Base-by-base conservation (phyloP, 768 basidiomycete species). In the Lactifluus pinguis region DNA sequence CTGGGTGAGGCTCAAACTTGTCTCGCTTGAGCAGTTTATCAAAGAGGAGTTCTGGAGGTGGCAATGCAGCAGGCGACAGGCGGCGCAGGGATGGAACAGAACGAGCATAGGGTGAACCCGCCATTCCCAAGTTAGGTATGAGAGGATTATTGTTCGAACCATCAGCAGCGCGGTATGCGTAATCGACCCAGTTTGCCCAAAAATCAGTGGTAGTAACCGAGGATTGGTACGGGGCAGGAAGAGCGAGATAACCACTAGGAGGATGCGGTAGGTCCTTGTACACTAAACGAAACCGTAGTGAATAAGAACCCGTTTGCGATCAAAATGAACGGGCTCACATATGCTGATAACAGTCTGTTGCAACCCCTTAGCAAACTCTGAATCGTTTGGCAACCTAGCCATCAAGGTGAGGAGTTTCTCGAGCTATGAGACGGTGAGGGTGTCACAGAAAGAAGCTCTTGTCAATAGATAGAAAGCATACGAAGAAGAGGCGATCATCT, bases 41-140 rank as follows among this genome's bases (percentile, higher is more conserved):
- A 62, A 90, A 92, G 5, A 92, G 77, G 7, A 86, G 70, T 4
- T 77, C 80, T 17, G 89, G 72, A 63, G 87, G 84, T 1, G 88
- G 88, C 49, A 89, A 78, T 10, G 76, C 72, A 17, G 76, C 68
- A 21, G 69, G 70, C 0, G 82, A 77, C 4, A 73, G 66, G 53
- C 74, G 62, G 57, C 73, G 79, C 29, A 71, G 72, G 4, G 81
- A 76, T 36, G 85, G 77, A 15, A 87, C 84, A 21, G 83, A 80
- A 51, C 84, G 82, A 8, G 87, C 87, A 66, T 76, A 76, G 3
- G 75, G 72, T 30, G 67, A 70, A 32, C 71, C 64, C 0, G 76
- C 73, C 44, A 67, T 70, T 34, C 76, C 76, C 21, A 77, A 61
- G 9, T 61, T 48, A 8, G 74, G 75, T 1, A 66, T 44, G 36